These are phyloP conservation scores for Naumovozyma baii DNA, from an alignment of 805 yeast genomes.

Conservation along the genomic window DNA sequence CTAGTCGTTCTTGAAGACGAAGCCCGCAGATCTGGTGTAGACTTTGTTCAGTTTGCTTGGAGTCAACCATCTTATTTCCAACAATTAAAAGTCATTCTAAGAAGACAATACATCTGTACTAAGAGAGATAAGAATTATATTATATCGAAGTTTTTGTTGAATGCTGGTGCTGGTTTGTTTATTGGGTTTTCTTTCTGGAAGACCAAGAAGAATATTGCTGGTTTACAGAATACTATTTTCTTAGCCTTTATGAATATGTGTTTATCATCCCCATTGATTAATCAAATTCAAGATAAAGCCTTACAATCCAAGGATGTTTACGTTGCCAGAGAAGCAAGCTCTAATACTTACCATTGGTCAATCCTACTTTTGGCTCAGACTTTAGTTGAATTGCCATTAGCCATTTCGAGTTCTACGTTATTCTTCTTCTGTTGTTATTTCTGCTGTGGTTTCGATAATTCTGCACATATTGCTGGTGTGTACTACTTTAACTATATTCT, in stretches of 20 bases:
- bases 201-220: slow-evolving; percentile 41
- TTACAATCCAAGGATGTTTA: slow-evolving; percentile 50
- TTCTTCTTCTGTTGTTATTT: slow-evolving; percentile 45
- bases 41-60: slow-evolving; percentile 14
- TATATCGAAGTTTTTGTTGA: slow-evolving; percentile 47
- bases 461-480: slow-evolving; percentile 41
- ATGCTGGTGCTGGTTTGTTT: slow-evolving; percentile 48
- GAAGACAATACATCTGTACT: slow-evolving; percentile 36
- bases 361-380: slow-evolving; percentile 45
- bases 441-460: slow-evolving; percentile 36
- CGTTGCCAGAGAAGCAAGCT: slow-evolving; percentile 63
- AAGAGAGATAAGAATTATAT: slow-evolving; percentile 59
- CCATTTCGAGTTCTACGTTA: slow-evolving; percentile 39
- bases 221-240: slow-evolving; percentile 55
- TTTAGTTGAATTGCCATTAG: slow-evolving; percentile 54
- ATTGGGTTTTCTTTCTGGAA: slow-evolving; percentile 70
- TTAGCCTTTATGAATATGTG: slow-evolving; percentile 52
- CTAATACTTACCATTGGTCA: slow-evolving; percentile 70
- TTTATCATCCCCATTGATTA: slow-evolving; percentile 46
- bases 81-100: slow-evolving; percentile 36
- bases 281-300: slow-evolving; percentile 57
- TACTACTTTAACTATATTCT: slow-evolving; percentile 38
- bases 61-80: slow-evolving; percentile 34
- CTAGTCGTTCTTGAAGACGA: slow-evolving; percentile 11
- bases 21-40: slow-evolving; percentile 12